These are phyloP conservation scores for Lachancea sp. DNA, from an alignment of 805 yeast species.

Conservation along the genomic window DNA sequence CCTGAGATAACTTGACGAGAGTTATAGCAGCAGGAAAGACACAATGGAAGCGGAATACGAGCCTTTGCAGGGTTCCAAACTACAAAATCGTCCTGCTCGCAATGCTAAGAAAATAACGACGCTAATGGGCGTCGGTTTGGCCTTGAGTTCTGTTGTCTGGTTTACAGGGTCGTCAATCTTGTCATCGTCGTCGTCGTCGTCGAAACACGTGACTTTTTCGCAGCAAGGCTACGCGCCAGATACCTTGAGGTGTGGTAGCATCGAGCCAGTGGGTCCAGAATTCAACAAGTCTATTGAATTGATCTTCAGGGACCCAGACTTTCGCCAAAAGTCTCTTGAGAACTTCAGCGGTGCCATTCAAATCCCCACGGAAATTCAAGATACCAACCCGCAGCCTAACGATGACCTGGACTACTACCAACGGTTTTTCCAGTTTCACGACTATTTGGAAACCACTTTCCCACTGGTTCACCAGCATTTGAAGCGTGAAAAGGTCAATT, in stretches of 20 bases:
- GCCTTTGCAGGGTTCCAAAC: not conserved
- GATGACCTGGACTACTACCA: slow-evolving; percentile 40
- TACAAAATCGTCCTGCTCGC: no score
- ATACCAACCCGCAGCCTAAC: slow-evolving; percentile 37
- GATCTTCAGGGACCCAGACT: slow-evolving; percentile 31
- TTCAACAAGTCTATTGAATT: slow-evolving; percentile 21
- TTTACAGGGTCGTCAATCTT: no score
- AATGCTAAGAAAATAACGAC: not conserved
- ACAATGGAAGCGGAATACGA: not conserved
- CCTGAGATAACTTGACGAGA: no score
- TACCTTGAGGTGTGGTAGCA: slow-evolving; percentile 13
- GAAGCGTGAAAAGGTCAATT: slow-evolving; percentile 48
- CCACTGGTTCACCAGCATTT: slow-evolving; percentile 47
- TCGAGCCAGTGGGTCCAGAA: slow-evolving; percentile 23
- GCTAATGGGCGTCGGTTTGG: slow-evolving; percentile 1
- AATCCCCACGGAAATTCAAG: slow-evolving; percentile 59
- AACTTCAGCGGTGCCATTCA: slow-evolving; percentile 53
- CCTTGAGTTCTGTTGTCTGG: not conserved
- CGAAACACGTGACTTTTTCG: not conserved
- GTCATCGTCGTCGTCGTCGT: no score
- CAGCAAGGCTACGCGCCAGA: no score
- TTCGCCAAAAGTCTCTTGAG: slow-evolving; percentile 36
- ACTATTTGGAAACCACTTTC: slow-evolving; percentile 47
- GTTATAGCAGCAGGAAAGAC: no score
- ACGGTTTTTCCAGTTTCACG: slow-evolving; percentile 43